These are phyloP conservation scores for Colletotrichum sublineola DNA, from an alignment of 2,329 filamentous ascomycete species.

Conservation along the genomic window DNA sequence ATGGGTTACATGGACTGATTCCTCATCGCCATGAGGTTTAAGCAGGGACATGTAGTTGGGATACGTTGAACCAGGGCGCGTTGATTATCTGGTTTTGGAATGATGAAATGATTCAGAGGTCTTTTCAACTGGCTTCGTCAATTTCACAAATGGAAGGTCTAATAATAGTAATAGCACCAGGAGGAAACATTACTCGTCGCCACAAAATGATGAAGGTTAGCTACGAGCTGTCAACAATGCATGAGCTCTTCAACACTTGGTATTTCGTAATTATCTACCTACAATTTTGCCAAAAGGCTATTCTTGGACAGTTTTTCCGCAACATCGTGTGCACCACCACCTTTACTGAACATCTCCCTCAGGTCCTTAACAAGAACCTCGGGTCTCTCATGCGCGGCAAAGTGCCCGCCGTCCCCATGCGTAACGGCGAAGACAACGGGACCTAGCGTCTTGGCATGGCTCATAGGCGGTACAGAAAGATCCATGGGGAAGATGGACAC, in stretches of 20 bases:
- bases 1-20: neutral
- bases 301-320: constrained; percentile 43
- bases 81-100: neutral
- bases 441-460: constrained; percentile 71
- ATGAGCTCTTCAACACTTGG: no score
- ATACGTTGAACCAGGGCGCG: rapidly evolving
- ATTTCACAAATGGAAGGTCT: neutral
- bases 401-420: constrained; percentile 69
- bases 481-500: constrained; percentile 71
- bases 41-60: no score
- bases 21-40: constrained; percentile 7
- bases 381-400: constrained; percentile 71
- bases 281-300: constrained; percentile 3
- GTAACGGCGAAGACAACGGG: constrained; percentile 69
- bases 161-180: neutral
- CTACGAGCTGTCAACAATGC: no score
- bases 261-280: neutral
- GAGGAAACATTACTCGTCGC: neutral
- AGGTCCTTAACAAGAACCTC: constrained; percentile 66
- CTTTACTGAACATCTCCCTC: constrained; percentile 68
- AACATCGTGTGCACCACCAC: constrained; percentile 58
- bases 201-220: neutral
- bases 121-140: neutral
- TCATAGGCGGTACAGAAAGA: constrained; percentile 64
- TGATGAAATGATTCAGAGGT: neutral